Evolutionary conservation across 257 asterid species (phyloP), one percentile per base, ranked within the genome.

Genomic region (Scutellaria galericulata): DNA sequence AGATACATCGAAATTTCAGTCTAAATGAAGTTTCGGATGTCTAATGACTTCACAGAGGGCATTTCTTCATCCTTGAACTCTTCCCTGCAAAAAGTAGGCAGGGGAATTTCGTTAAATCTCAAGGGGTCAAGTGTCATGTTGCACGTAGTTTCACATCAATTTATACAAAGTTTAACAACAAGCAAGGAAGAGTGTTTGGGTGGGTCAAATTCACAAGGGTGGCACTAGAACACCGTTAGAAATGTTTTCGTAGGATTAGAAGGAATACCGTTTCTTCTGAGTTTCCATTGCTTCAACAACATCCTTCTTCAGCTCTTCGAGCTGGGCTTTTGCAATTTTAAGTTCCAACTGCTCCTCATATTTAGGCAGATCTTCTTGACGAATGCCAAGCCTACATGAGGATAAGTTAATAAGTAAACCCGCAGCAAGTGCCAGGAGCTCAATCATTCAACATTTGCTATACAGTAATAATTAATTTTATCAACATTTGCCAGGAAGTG

Each of bases 261-360:
- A 40, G 51, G 47, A 20, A 48, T 87, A 92, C 97, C 92, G 61
- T 81, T 91, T 89, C 87, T 86, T 89, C 80, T 94, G 97, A 69
- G 97, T 86, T 37, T 89, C 97, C 99, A 94, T 94, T 71, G 97
- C 99, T 75, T 94, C 97, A 64, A 80, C 3, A 41, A 86, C 89
- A 40, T 91, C 96, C 86, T 93, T 93, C 83, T 91, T 84, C 84
- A 94, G 81, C 77, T 89, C 96, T 75, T 87, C 95, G 52, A 91
- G 80, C 59, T 94, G 97, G 39, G 96, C 97, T 83, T 89, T 91
- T 1, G 99, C 95, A 53, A 94, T 81, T 74, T 91, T 94, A 1
- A 85, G 89, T 75, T 94, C 99, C 82, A 94, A 74, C 73, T 89
- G 80, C 73, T 94, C 95, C 82, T 94, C 97, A 9, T 86, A 89